Conservation (phyloP, 192 early-diverging fungal genomes). For the Coemansia sp. region DNA sequence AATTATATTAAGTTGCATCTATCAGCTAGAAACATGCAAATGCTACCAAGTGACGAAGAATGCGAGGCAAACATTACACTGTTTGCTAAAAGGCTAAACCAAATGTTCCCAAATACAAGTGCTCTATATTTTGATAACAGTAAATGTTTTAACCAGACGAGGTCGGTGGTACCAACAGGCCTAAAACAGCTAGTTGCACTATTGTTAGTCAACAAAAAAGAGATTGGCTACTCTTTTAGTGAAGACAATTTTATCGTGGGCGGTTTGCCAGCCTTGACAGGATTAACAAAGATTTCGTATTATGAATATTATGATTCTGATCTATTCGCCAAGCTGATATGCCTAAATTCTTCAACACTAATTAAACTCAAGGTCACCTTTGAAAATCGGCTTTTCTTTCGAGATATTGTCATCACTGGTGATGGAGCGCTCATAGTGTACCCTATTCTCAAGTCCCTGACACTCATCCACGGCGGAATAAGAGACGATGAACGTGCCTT, state of each 20-base stretch:
- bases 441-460: not conserved
- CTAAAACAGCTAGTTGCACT: not conserved
- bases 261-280: not conserved
- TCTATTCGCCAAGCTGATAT: not conserved
- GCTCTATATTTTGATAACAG: too few species aligned
- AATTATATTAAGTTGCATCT: not conserved
- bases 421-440: not conserved
- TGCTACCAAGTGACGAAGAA: not conserved
- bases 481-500: not conserved
- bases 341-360: not conserved
- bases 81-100: not conserved
- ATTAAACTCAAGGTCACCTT: not conserved
- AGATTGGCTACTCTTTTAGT: not conserved
- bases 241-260: not conserved
- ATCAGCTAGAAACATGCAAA: not conserved
- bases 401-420: not conserved
- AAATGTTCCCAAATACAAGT: not conserved
- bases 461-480: not conserved
- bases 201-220: not conserved
- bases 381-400: not conserved
- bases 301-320: not conserved
- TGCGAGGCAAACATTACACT: not conserved
- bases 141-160: too few species aligned
- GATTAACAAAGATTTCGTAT: not conserved
- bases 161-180: not conserved